phyloP scores from a whole-genome alignment of 129 eudicot species.

The Smallanthus sonchifolius region DNA sequence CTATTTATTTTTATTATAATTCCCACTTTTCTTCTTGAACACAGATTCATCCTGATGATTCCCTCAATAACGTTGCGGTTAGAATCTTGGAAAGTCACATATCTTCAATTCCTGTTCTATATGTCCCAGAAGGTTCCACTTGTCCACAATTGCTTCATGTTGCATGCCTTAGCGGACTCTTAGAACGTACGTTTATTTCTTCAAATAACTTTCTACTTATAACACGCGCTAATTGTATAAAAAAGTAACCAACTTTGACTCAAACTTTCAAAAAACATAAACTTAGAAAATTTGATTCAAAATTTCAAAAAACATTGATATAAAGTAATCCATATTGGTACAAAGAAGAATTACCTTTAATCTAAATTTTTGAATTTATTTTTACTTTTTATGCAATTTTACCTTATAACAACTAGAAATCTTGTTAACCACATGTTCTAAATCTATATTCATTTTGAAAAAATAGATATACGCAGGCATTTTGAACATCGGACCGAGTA shows the following conservation, averaged over 20 bases:
- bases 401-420: not conserved
- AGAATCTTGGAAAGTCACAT: constrained; percentile 52
- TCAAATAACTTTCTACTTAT: not conserved
- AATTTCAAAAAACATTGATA: not conserved
- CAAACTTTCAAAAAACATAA: not conserved
- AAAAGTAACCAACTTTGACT: not conserved
- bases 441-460: constrained; percentile 14
- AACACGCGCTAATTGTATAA: not conserved
- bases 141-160: constrained; percentile 53
- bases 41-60: constrained; percentile 75
- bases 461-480: constrained; percentile 60
- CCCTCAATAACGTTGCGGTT: constrained; percentile 46
- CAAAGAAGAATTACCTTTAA: not conserved
- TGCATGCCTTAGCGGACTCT: constrained; percentile 66
- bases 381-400: not conserved
- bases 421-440: constrained; percentile 13
- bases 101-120: constrained; percentile 54
- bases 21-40: not conserved
- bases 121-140: constrained; percentile 39
- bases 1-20: not conserved
- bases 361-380: not conserved
- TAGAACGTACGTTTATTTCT: constrained; percentile 42
- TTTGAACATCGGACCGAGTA: constrained; percentile 36
- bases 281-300: not conserved
- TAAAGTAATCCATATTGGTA: not conserved